Evolutionary conservation across 495 filamentous ascomycete species (phyloP).

Genomic region (Aspergillus leporis): DNA sequence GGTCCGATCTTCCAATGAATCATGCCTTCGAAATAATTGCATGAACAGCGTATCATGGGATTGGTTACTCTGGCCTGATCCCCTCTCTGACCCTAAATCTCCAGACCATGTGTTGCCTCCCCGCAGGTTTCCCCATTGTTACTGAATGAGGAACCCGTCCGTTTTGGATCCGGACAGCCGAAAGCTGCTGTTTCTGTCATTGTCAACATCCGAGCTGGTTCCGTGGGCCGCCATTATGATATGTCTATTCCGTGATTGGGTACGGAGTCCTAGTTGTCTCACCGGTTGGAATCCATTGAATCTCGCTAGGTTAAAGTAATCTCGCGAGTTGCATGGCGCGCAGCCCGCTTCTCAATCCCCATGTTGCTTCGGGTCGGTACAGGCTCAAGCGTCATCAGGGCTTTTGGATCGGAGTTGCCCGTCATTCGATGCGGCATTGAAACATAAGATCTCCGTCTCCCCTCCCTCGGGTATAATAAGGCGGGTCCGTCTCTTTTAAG

Average conservation of each 20-base stretch:
- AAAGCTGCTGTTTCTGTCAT: neutral
- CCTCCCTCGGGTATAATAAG: constrained; percentile 11
- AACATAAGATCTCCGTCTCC: neutral
- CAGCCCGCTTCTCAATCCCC: neutral
- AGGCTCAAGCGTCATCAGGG: neutral
- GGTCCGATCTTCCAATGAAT: neutral
- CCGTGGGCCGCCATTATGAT: constrained; percentile 1
- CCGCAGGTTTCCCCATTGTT: constrained; percentile 10
- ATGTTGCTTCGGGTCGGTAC: constrained; percentile 10
- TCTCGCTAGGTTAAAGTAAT: constrained; percentile 6
- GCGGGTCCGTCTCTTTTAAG: constrained; percentile 2
- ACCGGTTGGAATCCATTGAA: neutral
- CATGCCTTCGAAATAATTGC: neutral
- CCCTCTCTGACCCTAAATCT: neutral
- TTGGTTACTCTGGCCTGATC: constrained; percentile 7
- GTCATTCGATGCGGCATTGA: constrained; percentile 2
- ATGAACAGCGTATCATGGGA: constrained; percentile 1
- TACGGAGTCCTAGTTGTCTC: neutral
- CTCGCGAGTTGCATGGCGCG: constrained; percentile 5
- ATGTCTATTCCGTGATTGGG: constrained; percentile 2
- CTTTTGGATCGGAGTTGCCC: constrained; percentile 7
- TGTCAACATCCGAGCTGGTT: neutral
- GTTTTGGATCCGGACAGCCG: constrained; percentile 11
- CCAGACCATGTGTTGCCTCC: constrained; percentile 16
- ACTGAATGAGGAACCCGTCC: neutral